Conservation (phyloP, 352 stramenopile genomes). For the Globisporangium viniferum region DNA sequence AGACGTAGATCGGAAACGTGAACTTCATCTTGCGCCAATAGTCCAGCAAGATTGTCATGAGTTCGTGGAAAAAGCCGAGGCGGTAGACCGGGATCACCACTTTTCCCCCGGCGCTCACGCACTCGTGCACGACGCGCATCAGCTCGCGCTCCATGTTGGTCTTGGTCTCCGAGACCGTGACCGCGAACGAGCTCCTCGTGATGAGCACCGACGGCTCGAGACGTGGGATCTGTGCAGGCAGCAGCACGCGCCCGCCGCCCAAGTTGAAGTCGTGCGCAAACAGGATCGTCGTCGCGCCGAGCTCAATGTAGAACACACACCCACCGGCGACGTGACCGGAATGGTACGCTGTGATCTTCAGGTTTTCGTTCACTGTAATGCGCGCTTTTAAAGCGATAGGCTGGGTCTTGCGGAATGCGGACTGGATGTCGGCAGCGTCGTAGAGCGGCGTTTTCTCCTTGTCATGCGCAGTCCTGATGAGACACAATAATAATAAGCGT, state of each 20-base stretch:
- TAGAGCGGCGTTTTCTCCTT: slow-evolving; percentile 52
- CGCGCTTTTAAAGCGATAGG: slow-evolving; percentile 49
- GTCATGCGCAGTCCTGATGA: slow-evolving; percentile 35
- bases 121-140: slow-evolving; percentile 75
- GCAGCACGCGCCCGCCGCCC: slow-evolving; percentile 60
- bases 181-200: slow-evolving; percentile 70
- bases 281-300: slow-evolving; percentile 66
- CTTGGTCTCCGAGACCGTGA: slow-evolving; percentile 81
- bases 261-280: slow-evolving; percentile 83
- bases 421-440: slow-evolving; percentile 52
- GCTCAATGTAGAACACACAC: slow-evolving; percentile 74
- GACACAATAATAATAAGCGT: neutral
- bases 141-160: slow-evolving; percentile 81
- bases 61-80: slow-evolving; percentile 79
- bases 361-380: slow-evolving; percentile 53
- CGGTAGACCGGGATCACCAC: slow-evolving; percentile 80
- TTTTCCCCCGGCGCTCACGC: slow-evolving; percentile 70
- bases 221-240: slow-evolving; percentile 65
- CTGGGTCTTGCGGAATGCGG: slow-evolving; percentile 50
- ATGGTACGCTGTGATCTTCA: slow-evolving; percentile 82
- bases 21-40: slow-evolving; percentile 68
- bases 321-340: slow-evolving; percentile 74
- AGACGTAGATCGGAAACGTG: slow-evolving; percentile 61
- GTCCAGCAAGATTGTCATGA: slow-evolving; percentile 64
- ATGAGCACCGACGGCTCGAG: slow-evolving; percentile 59